Evolutionary conservation across 1,139 yeast genomes (phyloP).

Genomic region (Tardiomyces depauwii): DNA sequence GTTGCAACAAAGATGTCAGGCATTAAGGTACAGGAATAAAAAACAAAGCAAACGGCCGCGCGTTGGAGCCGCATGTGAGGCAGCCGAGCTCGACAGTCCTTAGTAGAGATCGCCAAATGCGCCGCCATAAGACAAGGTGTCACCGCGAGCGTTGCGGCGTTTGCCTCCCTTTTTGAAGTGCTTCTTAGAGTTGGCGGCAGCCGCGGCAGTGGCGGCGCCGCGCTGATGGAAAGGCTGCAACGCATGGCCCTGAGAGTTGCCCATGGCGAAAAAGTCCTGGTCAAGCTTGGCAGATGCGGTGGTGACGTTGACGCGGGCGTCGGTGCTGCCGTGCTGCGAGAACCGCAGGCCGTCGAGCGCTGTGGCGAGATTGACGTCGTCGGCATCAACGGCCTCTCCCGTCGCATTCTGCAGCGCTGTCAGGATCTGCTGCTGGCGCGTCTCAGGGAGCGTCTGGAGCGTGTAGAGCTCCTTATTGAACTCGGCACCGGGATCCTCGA

Average conservation of each 20-base stretch:
- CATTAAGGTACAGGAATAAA: no score
- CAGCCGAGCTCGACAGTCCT: no score
- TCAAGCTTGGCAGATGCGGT: constrained; percentile 75
- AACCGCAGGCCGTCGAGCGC: constrained; percentile 68
- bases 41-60: no score
- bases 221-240: constrained; percentile 64
- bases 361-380: constrained; percentile 50
- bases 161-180: constrained; percentile 56
- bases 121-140: not conserved
- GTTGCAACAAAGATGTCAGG: no score
- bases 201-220: constrained; percentile 8
- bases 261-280: constrained; percentile 69
- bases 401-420: constrained; percentile 18
- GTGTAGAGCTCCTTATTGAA: constrained; percentile 71
- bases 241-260: constrained; percentile 49
- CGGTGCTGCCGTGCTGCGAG: constrained; percentile 49
- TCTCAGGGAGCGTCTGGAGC: constrained; percentile 46
- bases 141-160: constrained; percentile 32
- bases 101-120: not conserved
- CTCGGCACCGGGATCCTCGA: constrained; percentile 34
- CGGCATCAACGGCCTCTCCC: constrained; percentile 39
- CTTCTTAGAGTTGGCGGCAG: constrained; percentile 40
- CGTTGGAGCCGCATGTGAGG: no score
- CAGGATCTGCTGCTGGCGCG: constrained; percentile 60
- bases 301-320: constrained; percentile 20